These are phyloP conservation scores for Capsicum rhomboideum DNA, from an alignment of 257 asterid species.

Conservation along the genomic window DNA sequence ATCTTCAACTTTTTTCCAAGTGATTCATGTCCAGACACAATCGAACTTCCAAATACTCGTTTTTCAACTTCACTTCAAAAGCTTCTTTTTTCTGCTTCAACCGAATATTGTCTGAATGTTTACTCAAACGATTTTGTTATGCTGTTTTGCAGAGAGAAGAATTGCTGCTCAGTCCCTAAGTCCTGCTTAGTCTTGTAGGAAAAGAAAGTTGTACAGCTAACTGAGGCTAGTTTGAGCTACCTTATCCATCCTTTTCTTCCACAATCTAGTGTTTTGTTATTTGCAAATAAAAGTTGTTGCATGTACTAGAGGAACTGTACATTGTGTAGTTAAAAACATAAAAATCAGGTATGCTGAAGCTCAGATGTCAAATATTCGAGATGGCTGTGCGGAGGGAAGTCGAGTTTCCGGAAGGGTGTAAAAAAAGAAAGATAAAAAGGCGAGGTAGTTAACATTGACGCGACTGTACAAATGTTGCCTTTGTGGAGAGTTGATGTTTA, in stretches of 20 bases:
- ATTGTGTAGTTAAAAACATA: constrained; percentile 33
- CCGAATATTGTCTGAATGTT: not conserved
- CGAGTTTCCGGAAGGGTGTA: constrained; percentile 13
- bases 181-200: constrained; percentile 27
- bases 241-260: constrained; percentile 2
- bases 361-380: constrained; percentile 21
- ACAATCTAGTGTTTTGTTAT: not conserved
- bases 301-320: constrained; percentile 37
- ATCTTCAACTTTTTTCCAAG: not conserved
- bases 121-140: not conserved
- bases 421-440: constrained; percentile 14
- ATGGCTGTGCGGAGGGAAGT: constrained; percentile 27
- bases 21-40: not conserved
- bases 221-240: constrained; percentile 71
- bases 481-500: constrained; percentile 23
- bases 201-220: constrained; percentile 70
- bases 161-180: constrained; percentile 34
- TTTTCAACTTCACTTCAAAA: not conserved
- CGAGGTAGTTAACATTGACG: constrained; percentile 19
- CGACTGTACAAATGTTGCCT: constrained; percentile 29
- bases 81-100: not conserved
- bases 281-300: constrained; percentile 36
- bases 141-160: constrained; percentile 42
- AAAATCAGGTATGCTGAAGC: constrained; percentile 26
- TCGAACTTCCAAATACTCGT: not conserved